These are phyloP conservation scores for Gyrodon lividus DNA, from an alignment of 768 basidiomycete genomes.

Conservation along the genomic window DNA sequence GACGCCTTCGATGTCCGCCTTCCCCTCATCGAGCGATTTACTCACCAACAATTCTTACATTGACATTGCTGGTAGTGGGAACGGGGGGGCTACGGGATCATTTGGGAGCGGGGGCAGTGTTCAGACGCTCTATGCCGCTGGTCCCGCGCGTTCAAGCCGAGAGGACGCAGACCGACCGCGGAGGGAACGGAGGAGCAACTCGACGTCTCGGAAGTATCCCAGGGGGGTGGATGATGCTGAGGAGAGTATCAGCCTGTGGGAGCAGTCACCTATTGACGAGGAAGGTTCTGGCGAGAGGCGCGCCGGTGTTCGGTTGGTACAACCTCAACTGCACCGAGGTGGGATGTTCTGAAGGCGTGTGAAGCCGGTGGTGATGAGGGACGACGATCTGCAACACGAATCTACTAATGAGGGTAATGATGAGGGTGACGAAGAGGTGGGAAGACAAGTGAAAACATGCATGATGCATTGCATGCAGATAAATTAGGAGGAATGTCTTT, in stretches of 20 bases:
- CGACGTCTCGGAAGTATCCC: slow-evolving; percentile 45
- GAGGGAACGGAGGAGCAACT: slow-evolving; percentile 36
- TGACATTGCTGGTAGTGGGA: not conserved
- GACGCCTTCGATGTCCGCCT: slow-evolving; percentile 28
- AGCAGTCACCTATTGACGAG: slow-evolving; percentile 27
- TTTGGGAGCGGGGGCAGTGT: slow-evolving; percentile 17
- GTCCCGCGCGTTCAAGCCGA: slow-evolving; percentile 3
- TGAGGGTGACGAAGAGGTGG: too few species aligned
- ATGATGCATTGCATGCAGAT: too few species aligned
- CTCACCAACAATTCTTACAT: not conserved
- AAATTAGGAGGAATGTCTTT: not conserved
- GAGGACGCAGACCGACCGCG: slow-evolving; percentile 16
- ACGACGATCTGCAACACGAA: not conserved
- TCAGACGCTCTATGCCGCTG: slow-evolving; percentile 14
- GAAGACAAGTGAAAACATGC: too few species aligned
- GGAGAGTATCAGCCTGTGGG: slow-evolving; percentile 59
- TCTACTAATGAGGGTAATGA: not conserved
- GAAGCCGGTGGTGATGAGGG: not conserved
- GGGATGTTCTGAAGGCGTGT: slow-evolving; percentile 18
- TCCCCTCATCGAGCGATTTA: slow-evolving; percentile 22
- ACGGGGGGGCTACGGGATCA: not conserved
- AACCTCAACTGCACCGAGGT: slow-evolving; percentile 9
- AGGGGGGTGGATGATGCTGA: slow-evolving; percentile 54
- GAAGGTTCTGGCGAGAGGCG: slow-evolving; percentile 6
- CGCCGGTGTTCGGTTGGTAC: slow-evolving; percentile 42